Evolutionary conservation across 306 rosid species (phyloP), one percentile per base, ranked within the genome.

Genomic region (Lathyrus oleraceus): DNA sequence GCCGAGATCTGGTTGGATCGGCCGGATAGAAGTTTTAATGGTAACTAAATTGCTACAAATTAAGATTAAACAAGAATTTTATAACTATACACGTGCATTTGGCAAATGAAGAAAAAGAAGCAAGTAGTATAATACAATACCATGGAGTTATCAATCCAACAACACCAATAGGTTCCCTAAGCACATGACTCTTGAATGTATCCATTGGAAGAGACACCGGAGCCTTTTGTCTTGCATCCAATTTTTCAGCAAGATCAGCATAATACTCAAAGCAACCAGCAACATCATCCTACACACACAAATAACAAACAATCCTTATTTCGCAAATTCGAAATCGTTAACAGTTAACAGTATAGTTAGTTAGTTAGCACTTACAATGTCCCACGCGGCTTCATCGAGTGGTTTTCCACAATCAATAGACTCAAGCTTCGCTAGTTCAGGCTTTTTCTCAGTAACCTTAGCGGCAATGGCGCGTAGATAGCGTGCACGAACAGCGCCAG

Each of bases 251-350:
- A 42, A 94, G 96, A 59, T 88, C 99, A 15, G 99, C 99, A 43
- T 91, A 94, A 82, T 84, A 94, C 45, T 94, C 97, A 45, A 94
- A 94, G 73, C 99, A 94, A 76, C 97, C 99, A 16, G 96, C 91
- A 80, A 94, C 99, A 79, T 94, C 99, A 56, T 94, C 99, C 99
- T 91, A 83, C 70, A 9, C 2, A 20, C 13, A 1, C 2, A 38
- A 72, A 11, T 3, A 42, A 65, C 52, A 53, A 19, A 45, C 47
- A 56, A 12, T 21, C 10, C 8, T 47, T 2, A 66, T 27, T 66
- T 66, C 2, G 43, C 71, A 47, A 47, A 27, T 4, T 39, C 5
- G 27, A 69, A 39, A 21, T 7, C 15, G 61, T 61, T 70, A 25
- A 32, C 56, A 49, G 11, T n/a, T 14, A 30, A 59, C 4, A 59